phyloP scores from a whole-genome alignment of 2,329 filamentous ascomycete species.

The Coniochaeta sp. region DNA sequence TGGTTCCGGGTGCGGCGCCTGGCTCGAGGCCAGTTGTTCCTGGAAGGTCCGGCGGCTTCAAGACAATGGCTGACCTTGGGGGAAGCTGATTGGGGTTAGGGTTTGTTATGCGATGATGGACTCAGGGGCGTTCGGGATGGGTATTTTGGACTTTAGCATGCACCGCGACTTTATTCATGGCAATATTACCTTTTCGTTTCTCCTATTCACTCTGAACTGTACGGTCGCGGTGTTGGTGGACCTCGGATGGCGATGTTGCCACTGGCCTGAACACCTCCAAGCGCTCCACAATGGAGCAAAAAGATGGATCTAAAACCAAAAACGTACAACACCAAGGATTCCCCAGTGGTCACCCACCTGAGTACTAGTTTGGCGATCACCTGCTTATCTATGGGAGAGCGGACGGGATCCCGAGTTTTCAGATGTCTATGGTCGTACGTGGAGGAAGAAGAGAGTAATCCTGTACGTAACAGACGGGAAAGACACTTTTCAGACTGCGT shows the following conservation, averaged over 20 bases:
- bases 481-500: too few relatives aligned
- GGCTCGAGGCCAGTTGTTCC: conserved; percentile 16
- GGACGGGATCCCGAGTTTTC: too few relatives aligned
- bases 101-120: background rate
- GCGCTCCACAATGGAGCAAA: too few relatives aligned
- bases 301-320: too few relatives aligned
- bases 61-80: conserved; percentile 48
- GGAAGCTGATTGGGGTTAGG: background rate
- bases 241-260: background rate
- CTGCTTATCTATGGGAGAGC: too few relatives aligned
- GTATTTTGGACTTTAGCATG: background rate
- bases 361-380: too few relatives aligned
- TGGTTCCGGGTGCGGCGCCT: conserved; percentile 4
- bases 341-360: too few relatives aligned
- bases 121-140: background rate
- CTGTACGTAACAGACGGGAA: too few relatives aligned
- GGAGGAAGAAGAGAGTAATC: too few relatives aligned
- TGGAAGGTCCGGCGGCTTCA: conserved; percentile 33
- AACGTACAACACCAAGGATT: too few relatives aligned
- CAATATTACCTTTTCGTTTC: background rate
- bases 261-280: background rate
- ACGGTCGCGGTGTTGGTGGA: background rate
- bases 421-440: too few relatives aligned
- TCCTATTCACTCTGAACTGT: background rate
- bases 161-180: background rate